phyloP scores from a whole-genome alignment of 108 stramenopile genomes.

The Nitzschia sp. region DNA sequence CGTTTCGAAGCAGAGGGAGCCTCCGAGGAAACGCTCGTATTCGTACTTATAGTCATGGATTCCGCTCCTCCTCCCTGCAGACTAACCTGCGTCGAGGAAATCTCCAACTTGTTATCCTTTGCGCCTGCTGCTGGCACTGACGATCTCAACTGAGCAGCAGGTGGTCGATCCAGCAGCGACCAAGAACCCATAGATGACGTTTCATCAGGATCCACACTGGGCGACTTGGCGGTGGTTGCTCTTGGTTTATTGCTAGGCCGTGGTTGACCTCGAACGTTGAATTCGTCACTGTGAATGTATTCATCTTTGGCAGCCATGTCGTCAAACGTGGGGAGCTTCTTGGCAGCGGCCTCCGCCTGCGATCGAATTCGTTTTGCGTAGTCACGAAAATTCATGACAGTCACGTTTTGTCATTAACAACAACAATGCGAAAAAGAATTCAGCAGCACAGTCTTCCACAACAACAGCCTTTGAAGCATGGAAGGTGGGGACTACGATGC shows the following conservation, averaged over 20 bases:
- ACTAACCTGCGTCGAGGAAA: not conserved
- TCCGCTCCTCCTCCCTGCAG: not conserved
- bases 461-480: too few relatives aligned
- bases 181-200: conserved; percentile 11
- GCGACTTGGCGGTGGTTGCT: not conserved
- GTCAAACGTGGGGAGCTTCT: conserved; percentile 34
- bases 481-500: too few relatives aligned
- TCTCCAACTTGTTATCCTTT: not conserved
- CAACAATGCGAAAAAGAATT: too few relatives aligned
- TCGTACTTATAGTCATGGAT: not conserved
- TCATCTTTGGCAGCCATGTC: conserved; percentile 59
- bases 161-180: conserved; percentile 30
- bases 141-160: not conserved
- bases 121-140: not conserved
- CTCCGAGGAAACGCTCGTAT: not conserved
- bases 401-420: too few relatives aligned
- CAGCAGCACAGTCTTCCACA: too few relatives aligned
- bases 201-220: not conserved
- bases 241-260: too few relatives aligned
- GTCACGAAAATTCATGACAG: conserved; percentile 23
- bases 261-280: conserved; percentile 31
- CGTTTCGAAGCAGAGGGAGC: not conserved
- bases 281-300: conserved; percentile 49
- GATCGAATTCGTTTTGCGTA: conserved; percentile 26
- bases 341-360: conserved; percentile 31